Evolutionary conservation across 2,329 filamentous ascomycete genomes (phyloP), one percentile per base, ranked within the genome.

Genomic region (Zalaria sp.): DNA sequence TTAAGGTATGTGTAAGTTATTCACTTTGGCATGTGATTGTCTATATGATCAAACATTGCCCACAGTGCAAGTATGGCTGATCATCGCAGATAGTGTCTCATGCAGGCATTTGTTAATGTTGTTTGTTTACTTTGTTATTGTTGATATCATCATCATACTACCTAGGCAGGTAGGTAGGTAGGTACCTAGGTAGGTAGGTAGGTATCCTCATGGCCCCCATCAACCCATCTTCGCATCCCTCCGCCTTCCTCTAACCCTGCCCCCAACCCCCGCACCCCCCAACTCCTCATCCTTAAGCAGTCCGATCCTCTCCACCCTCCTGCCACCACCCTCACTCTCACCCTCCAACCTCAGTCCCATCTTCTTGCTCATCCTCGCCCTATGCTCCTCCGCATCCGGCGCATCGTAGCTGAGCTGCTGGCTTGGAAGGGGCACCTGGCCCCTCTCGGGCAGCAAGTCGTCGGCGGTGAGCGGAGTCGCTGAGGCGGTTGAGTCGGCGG

Each of bases 351-450:
- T 50, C 26, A 47, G 49, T 5, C 57, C 56, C 55, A 60, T 55
- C 39, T 49, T 50, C 49, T 54, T 51, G 35, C 50, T 53, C 51
- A 60, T 54, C 41, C 54, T 40, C 29, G 41, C 36, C 11, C 53
- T 49, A 41, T 57, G 51, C 11, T 50, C 50, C 34, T 53, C 54
- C 4, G 53, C 52, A 8, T 58, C 58, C 9, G 51, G 49, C 1
- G 49, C 52, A 25, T 59, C 57, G 38, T 61, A 61, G 1, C 52
- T 56, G 18, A 61, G 51, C 46, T 60, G 57, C 35, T 58, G 60
- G 40, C 56, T 51, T 5, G 52, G 52, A 9, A 53, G 48, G 27
- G 46, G 42, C 29, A 38, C 36, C 8, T 41, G 39, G 11, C 40
- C 45, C 8, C 29, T 7, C 29, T 7, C 29, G n/a, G n/a, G n/a